Evolutionary conservation across 164 flowering plant species (phyloP).

Genomic region (Stephania cephalantha): DNA sequence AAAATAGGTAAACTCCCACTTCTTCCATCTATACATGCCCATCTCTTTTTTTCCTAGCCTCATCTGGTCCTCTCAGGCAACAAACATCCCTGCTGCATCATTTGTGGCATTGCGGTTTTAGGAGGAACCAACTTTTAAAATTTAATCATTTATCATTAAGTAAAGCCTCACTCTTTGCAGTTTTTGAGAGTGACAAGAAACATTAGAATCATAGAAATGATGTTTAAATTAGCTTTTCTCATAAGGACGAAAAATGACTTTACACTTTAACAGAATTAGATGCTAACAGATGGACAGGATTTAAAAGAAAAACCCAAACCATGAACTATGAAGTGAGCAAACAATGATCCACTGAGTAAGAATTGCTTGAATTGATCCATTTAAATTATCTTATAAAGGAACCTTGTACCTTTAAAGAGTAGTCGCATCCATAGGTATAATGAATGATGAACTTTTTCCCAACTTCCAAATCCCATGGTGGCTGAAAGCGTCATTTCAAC

Average conservation of each 20-base stretch:
- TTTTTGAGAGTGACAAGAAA: neutral
- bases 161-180: neutral
- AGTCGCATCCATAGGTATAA: conserved; percentile 92
- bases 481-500: conserved; percentile 39
- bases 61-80: neutral
- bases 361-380: neutral
- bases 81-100: neutral
- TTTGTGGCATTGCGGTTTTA: neutral
- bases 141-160: neutral
- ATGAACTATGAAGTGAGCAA: neutral
- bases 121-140: neutral
- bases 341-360: neutral
- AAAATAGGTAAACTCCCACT: neutral
- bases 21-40: neutral
- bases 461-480: conserved; percentile 77
- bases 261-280: neutral
- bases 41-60: neutral
- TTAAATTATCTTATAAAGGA: neutral
- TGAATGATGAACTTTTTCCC: conserved; percentile 70
- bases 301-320: neutral
- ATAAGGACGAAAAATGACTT: neutral
- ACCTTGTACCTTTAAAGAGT: conserved; percentile 56
- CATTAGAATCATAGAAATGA: neutral
- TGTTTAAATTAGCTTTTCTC: neutral
- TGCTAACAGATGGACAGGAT: neutral